Base-by-base conservation (phyloP, 805 yeast species). In the Lachancea cidri region DNA sequence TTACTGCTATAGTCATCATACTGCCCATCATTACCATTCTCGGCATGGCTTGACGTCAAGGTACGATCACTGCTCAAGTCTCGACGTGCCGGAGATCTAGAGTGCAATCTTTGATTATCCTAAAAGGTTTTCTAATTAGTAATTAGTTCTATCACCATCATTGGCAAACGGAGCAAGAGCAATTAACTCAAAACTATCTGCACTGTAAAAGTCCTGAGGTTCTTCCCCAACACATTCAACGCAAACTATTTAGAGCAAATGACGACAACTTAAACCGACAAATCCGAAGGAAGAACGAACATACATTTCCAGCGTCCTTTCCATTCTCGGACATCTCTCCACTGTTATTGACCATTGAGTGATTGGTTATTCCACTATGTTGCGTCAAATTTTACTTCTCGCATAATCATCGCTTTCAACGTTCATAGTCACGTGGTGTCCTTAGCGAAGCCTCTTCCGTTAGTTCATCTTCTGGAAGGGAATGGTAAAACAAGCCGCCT, bases 401-500 rank as follows among this genome's bases (percentile, higher is more conserved):
- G 7, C n/a, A n/a, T n/a, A n/a, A 7, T 22, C 9, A 11, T 22
- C 27, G 27, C 27, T 22, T 22, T 22, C 27, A 7, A 22, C 27
- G 27, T 11, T 22, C 11, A 7, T 7, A 11, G 11, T 22, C 27
- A 22, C 27, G 27, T 22, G n/a, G n/a, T n/a, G n/a, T n/a, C n/a
- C n/a, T n/a, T n/a, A n/a, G 27, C 27, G 27, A 7, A 22, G 7
- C 7, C 7, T 22, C 7, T 7, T 22, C 27, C 11, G 11, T 7
- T 22, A 7, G 27, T 7, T 30, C 17, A 39, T 8, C 43, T 43
- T 34, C 48, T 54, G 11, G 53, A 58, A 5, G 91, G 91, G 49
- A 70, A 80, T 7, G 93, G 89, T 35, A 93, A 68, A 3, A 93
- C 98, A 42, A 85, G 71, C 41, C 88, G 68, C 51, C 97, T 72